phyloP scores from a whole-genome alignment of 192 early-diverging fungal genomes.

The Allomyces macrogynus region DNA sequence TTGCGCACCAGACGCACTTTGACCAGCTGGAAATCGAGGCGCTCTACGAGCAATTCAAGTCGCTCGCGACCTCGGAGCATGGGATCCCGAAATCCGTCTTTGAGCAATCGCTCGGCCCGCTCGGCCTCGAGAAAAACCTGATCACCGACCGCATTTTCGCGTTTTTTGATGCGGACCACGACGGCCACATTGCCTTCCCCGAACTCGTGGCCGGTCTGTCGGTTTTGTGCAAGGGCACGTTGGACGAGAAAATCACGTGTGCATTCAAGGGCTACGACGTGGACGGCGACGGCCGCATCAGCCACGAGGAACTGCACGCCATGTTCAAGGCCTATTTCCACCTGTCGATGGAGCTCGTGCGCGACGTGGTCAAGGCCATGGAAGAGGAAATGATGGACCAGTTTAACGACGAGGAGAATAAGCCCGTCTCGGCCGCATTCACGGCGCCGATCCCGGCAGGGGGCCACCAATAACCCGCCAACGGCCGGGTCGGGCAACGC shows the following conservation, averaged over 20 bases:
- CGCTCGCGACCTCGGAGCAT: constrained; percentile 49
- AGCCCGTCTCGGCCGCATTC: constrained; percentile 80
- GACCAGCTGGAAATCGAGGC: constrained; percentile 65
- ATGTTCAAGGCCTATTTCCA: constrained; percentile 90
- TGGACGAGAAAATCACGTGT: constrained; percentile 78
- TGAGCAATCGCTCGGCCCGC: constrained; percentile 64
- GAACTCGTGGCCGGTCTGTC: constrained; percentile 69
- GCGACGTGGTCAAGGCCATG: constrained; percentile 69
- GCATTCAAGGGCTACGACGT: constrained; percentile 86
- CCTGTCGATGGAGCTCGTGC: constrained; percentile 69
- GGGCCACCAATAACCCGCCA: constrained; percentile 2
- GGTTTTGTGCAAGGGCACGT: constrained; percentile 61
- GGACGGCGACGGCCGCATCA: constrained; percentile 64
- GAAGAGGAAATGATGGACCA: constrained; percentile 73
- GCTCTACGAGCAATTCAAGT: constrained; percentile 69
- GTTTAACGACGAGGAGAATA: constrained; percentile 54
- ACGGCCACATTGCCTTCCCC: constrained; percentile 53
- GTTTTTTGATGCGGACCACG: constrained; percentile 71
- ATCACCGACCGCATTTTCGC: constrained; percentile 70
- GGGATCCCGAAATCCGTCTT: constrained; percentile 65
- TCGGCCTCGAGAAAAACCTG: constrained; percentile 62
- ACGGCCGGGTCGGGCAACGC: constrained; percentile 1
- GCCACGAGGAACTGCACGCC: constrained; percentile 56
- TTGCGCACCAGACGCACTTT: constrained; percentile 47
- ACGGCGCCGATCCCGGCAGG: constrained; percentile 52